Evolutionary conservation across 179 eudicot species (phyloP).

Genomic region (Sideroxylon spinosum): DNA sequence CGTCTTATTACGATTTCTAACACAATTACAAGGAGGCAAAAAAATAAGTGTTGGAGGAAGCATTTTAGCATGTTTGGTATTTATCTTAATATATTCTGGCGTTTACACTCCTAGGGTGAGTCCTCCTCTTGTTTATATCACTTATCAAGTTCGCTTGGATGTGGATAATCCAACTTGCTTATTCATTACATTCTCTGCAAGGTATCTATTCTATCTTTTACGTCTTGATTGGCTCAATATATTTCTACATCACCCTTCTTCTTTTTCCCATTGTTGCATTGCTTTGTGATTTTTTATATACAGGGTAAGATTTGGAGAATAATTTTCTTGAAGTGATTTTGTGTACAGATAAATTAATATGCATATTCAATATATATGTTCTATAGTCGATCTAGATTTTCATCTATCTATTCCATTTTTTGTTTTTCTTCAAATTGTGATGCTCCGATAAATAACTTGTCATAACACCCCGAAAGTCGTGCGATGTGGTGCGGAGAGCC

Average conservation of each 20-base stretch:
- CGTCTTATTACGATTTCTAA: conserved; percentile 89
- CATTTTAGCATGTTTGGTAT: conserved; percentile 72
- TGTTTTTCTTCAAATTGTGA: no score
- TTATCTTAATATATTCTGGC: conserved; percentile 70
- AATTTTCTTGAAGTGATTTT: not conserved
- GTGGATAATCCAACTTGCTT: conserved; percentile 1
- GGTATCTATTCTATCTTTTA: conserved; percentile 62
- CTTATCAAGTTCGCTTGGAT: not conserved
- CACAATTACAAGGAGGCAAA: conserved; percentile 87
- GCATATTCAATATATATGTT: no score
- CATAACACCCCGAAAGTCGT: conserved; percentile 64
- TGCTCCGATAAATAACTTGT: no score
- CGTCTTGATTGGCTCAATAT: conserved; percentile 70
- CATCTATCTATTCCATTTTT: no score
- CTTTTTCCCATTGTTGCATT: conserved; percentile 86
- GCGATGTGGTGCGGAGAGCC: conserved; percentile 95
- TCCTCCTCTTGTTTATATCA: not conserved
- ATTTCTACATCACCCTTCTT: conserved; percentile 65
- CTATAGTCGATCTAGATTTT: no score
- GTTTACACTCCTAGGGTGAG: conserved; percentile 61
- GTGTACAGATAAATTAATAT: no score
- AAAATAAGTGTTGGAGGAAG: conserved; percentile 90
- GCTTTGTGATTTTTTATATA: conserved; percentile 66
- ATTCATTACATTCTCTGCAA: conserved; percentile 30
- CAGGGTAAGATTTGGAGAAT: conserved; percentile 49